These are phyloP conservation scores for Acacia confusa DNA, from an alignment of 306 rosid species.

Conservation along the genomic window DNA sequence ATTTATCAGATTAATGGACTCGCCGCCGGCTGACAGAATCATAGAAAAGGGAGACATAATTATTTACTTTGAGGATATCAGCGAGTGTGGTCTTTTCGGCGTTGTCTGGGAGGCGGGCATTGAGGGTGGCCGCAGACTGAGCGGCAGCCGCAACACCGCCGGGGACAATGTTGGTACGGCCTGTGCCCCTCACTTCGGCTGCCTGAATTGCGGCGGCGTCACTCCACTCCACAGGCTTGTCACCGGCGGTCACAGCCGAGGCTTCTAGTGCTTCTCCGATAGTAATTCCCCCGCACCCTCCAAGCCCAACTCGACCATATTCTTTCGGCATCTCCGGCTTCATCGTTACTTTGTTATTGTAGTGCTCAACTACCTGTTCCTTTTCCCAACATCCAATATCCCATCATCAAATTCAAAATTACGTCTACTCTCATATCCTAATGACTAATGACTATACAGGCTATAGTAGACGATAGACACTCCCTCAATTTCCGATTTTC, in stretches of 20 bases:
- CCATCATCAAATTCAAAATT: not conserved
- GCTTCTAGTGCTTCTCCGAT: conserved; percentile 85
- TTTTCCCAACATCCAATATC: not conserved
- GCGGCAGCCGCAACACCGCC: conserved; percentile 74
- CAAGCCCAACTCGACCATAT: conserved; percentile 7
- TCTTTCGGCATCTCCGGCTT: conserved; percentile 15
- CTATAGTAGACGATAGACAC: not conserved
- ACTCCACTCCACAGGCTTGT: conserved; percentile 64
- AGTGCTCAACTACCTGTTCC: conserved; percentile 50
- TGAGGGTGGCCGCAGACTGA: conserved; percentile 71
- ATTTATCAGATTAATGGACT: not conserved
- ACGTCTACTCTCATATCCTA: not conserved
- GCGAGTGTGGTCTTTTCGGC: conserved; percentile 65
- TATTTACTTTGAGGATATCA: conserved; percentile 52
- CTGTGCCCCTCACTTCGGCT: conserved; percentile 70
- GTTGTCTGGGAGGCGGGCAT: conserved; percentile 46
- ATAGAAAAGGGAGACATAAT: not conserved
- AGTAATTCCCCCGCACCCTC: conserved; percentile 41
- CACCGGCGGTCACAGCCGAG: conserved; percentile 53
- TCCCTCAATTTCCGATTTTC: not conserved
- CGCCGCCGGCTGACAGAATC: not conserved
- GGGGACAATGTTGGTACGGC: conserved; percentile 61
- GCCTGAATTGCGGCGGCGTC: conserved; percentile 84
- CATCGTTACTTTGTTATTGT: not conserved
- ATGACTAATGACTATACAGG: not conserved